These are phyloP conservation scores for Hamamelis virginiana DNA, from an alignment of 164 flowering plant species.

Conservation along the genomic window DNA sequence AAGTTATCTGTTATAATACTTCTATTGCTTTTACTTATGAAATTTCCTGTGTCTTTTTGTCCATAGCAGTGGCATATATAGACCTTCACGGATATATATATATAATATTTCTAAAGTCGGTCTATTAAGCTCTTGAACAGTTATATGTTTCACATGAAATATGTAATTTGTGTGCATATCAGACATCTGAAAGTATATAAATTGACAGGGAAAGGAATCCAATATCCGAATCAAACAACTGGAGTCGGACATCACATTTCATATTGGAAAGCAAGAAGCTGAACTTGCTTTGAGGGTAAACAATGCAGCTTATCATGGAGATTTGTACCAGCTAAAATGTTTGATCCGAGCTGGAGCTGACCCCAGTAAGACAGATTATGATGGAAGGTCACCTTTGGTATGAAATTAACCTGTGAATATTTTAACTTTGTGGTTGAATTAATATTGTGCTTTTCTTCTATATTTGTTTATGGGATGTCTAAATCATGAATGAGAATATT, in stretches of 20 bases:
- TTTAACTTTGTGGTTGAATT: neutral
- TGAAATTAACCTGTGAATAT: conserved; percentile 10
- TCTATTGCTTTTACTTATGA: neutral
- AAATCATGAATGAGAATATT: neutral
- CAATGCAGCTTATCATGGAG: conserved; percentile 83
- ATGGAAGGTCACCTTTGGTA: conserved; percentile 97
- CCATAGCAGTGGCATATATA: neutral
- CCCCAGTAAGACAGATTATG: conserved; percentile 83
- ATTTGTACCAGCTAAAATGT: conserved; percentile 66
- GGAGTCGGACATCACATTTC: conserved; percentile 75
- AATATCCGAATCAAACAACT: conserved; percentile 60
- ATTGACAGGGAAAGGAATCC: conserved; percentile 69
- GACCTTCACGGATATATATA: neutral
- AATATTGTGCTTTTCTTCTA: neutral
- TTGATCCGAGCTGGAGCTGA: conserved; percentile 85
- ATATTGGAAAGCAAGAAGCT: conserved; percentile 80
- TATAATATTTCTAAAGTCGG: neutral
- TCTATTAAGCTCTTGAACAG: neutral
- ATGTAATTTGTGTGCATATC: neutral
- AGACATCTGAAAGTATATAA: neutral
- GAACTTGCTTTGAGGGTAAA: conserved; percentile 82
- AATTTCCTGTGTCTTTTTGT: neutral
- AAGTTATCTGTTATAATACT: conserved; percentile 13
- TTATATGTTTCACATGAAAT: neutral
- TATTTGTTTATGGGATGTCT: neutral